Evolutionary conservation across 2,329 filamentous ascomycete species (phyloP).

Genomic region (Diplodia mutila): DNA sequence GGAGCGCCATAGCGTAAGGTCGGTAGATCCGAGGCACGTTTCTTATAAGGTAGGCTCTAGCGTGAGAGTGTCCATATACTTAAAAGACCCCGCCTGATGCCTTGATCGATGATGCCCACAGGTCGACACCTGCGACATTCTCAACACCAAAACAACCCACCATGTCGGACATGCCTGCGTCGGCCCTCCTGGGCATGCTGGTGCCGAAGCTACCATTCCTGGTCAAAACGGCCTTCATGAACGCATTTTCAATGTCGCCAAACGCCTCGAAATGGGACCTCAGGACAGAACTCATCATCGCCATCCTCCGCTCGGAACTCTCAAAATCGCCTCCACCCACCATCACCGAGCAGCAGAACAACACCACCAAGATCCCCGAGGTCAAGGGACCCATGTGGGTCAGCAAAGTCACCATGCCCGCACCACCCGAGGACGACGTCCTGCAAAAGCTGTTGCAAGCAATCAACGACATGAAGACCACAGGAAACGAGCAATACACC

Average conservation of each 20-base stretch:
- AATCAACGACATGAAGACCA: constrained; percentile 59
- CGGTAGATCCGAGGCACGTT: neutral
- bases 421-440: constrained; percentile 59
- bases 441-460: constrained; percentile 62
- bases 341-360: constrained; percentile 57
- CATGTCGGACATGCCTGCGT: constrained; percentile 38
- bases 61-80: neutral
- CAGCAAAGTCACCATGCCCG: constrained; percentile 67
- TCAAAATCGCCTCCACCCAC: constrained; percentile 32
- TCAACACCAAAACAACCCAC: neutral
- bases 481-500: constrained; percentile 41
- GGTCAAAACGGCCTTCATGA: constrained; percentile 63
- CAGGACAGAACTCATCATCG: constrained; percentile 71
- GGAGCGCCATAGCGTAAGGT: neutral
- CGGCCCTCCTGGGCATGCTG: constrained; percentile 40
- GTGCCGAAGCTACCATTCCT: constrained; percentile 60
- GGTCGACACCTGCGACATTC: neutral
- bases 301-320: constrained; percentile 63
- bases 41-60: neutral
- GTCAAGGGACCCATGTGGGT: constrained; percentile 85
- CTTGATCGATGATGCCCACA: neutral
- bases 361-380: constrained; percentile 65
- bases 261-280: constrained; percentile 78
- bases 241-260: constrained; percentile 69
- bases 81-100: neutral